These are phyloP conservation scores for Castanea sativa DNA, from an alignment of 306 rosid genomes.

Conservation along the genomic window DNA sequence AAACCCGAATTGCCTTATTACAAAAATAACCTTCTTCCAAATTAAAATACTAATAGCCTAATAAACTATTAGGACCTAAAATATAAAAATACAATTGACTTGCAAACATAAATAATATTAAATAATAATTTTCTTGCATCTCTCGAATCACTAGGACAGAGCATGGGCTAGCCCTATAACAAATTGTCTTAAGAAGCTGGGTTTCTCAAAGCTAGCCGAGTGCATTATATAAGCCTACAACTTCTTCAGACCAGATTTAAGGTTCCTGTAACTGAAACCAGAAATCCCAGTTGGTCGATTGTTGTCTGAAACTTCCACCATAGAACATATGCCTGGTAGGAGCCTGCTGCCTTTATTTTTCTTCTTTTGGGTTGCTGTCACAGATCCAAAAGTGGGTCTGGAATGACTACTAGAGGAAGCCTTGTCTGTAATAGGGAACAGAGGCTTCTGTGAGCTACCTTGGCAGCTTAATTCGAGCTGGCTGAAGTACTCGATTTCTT, in stretches of 20 bases:
- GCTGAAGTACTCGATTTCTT: conserved; percentile 62
- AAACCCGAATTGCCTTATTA: too few relatives aligned
- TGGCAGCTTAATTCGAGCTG: conserved; percentile 35
- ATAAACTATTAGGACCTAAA: too few relatives aligned
- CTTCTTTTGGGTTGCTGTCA: conserved; percentile 44
- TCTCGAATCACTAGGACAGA: conserved; percentile 33
- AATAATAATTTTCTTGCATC: too few relatives aligned
- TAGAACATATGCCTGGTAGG: conserved; percentile 64
- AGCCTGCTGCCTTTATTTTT: conserved; percentile 51
- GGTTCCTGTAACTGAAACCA: conserved; percentile 53
- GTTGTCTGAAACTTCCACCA: conserved; percentile 58
- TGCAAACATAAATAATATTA: too few relatives aligned
- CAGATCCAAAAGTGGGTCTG: conserved; percentile 33
- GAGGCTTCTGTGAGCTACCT: conserved; percentile 33
- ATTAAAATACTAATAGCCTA: too few relatives aligned
- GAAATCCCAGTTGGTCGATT: conserved; percentile 45
- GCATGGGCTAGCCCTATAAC: conserved; percentile 78
- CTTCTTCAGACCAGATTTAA: conserved; percentile 52
- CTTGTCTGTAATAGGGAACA: conserved; percentile 23
- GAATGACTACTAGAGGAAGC: conserved; percentile 42
- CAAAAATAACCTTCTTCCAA: too few relatives aligned
- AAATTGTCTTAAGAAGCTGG: conserved; percentile 69
- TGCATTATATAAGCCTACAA: conserved; percentile 60
- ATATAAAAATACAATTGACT: too few relatives aligned
- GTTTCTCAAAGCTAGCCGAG: conserved; percentile 83